Evolutionary conservation across 352 stramenopile genomes (phyloP), one percentile per base, ranked within the genome.

Genomic region (Peronospora farinosa): DNA sequence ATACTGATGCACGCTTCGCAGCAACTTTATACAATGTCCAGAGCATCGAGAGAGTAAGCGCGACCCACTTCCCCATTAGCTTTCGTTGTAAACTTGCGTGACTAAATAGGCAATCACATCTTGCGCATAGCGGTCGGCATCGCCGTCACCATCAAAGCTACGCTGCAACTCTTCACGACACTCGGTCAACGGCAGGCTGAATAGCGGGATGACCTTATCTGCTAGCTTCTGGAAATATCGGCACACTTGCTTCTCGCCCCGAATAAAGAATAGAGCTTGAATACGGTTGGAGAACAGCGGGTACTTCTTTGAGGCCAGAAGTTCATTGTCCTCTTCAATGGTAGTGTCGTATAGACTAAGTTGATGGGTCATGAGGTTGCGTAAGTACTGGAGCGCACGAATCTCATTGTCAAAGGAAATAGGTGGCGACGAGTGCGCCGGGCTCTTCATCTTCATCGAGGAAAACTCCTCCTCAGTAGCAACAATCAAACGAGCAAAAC

Each of bases 21-120:
- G 19, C 19, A 21, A 21, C 1, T 21, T 3, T 21, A 21, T 21
- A 57, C 51, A 61, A 52, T 17, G 57, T 41, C 42, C 35, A 63
- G 42, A 68, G 54, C 44, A 50, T 51, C 35, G 36, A 54, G 36
- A 40, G 38, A 60, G 42, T 53, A 49, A 54, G 47, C 51, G 25
- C 53, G 12, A 40, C 17, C 39, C 32, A 38, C 11, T 28, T 35
- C 30, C 13, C 21, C 54, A 60, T 60, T 76, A 90, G 63, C 76
- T 90, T 57, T 90, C 78, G 44, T 67, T 65, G 65, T 90, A 83
- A 7, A 86, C 74, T 66, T 91, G 77, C 57, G 77, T 86, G 54
- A 93, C 69, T 76, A 94, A 83, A 76, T 90, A 92, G 40, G 78
- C 84, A 39, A 92, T 87, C 46, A 94, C 81, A 54, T 94, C 84